Base-by-base conservation (phyloP, 768 basidiomycete species). In the Leccinum boreale region DNA sequence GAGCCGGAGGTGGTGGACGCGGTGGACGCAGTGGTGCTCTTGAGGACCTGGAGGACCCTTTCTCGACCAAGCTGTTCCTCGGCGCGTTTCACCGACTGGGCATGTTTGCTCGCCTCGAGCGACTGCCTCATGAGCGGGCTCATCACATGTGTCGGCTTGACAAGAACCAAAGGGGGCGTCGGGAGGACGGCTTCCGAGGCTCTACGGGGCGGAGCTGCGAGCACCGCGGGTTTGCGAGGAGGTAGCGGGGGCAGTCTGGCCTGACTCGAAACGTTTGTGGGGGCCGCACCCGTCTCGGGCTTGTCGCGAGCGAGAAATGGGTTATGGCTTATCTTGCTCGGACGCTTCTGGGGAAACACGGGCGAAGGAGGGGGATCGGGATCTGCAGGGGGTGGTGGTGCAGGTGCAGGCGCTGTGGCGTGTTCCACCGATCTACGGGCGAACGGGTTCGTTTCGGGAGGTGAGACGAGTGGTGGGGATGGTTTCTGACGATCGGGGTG, bases 71-170 rank as follows among this genome's bases (percentile, higher is more conserved):
- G 75, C 60, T 81, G 78, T 44, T 82, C 83, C 64, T 90, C 86
- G 0, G 82, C 85, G 50, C 82, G 81, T 70, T 90, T 89, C 71
- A 89, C 75, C 4, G 79, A 80, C 68, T 89, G 85, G 1, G 82
- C 90, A 0, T 82, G 81, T 65, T 89, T 88, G 57, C 82, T 85
- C 6, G 90, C 90, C 53, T 87, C 84, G 1, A 92, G 74, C 21
- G 83, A 85, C 70, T 91, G 89, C 58, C 81, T 81, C 74, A 89
- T 89, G n/a, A 89, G 73, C 0, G 80, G 78, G 11, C 84, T 86
- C 23, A 83, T 84, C 28, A 83, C 71, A 54, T 89, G 86, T 3
- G 60, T 57, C 3, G 72, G 64, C 28, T 56, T 72, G 26, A 42
- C 11, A n/a, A 61, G 74, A 59, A 60, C 66, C 24, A 67, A 55